A percentile compares a stretch with the other conserved stretches of the same genome.
Conservation (phyloP, 2,329 filamentous ascomycete species). For the Epichloe sp. region DNA sequence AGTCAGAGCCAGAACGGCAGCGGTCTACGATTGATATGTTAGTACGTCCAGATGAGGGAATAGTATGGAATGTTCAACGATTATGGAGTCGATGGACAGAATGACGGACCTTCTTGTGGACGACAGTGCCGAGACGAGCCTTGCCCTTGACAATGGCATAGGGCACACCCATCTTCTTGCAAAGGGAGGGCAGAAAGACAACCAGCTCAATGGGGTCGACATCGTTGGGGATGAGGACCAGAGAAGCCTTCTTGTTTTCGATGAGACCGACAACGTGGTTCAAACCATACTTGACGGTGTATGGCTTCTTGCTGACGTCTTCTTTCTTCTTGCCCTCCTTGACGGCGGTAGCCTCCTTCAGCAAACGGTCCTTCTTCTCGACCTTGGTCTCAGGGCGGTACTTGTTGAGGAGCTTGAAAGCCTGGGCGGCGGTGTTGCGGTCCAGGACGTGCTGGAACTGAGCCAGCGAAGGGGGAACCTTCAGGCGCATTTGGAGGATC, state of each 20-base stretch:
- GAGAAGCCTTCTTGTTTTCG: constrained; percentile 98
- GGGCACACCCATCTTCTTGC: constrained; percentile 99
- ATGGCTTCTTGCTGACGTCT: constrained; percentile 99
- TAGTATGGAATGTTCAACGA: background rate
- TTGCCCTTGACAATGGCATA: constrained; percentile 99
- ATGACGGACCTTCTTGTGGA: constrained; percentile 85
- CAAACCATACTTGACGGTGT: constrained; percentile 97
- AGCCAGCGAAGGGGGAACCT: constrained; percentile 92
- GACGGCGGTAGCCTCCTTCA: constrained; percentile 95
- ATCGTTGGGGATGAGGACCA: constrained; percentile 98
- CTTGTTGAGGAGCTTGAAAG: constrained; percentile 99
- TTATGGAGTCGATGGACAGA: background rate
- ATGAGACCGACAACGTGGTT: constrained; percentile 98
- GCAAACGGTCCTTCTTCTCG: constrained; percentile 99
- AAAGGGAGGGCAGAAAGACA: constrained; percentile 96
- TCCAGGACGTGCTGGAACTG: constrained; percentile 97
- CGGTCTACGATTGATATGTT: constrained; percentile 47
- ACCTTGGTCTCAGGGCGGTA: constrained; percentile 98
- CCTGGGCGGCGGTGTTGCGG: constrained; percentile 91
- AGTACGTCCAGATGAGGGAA: background rate
- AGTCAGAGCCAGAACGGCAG: constrained; percentile 86
- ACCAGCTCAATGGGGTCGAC: constrained; percentile 99
- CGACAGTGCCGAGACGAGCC: constrained; percentile 94
- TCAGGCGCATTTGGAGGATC: constrained; percentile 96
- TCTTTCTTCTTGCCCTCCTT: constrained; percentile 99